Base-by-base conservation (phyloP, 805 yeast species). In the Cyberlindnera suaveolens region DNA sequence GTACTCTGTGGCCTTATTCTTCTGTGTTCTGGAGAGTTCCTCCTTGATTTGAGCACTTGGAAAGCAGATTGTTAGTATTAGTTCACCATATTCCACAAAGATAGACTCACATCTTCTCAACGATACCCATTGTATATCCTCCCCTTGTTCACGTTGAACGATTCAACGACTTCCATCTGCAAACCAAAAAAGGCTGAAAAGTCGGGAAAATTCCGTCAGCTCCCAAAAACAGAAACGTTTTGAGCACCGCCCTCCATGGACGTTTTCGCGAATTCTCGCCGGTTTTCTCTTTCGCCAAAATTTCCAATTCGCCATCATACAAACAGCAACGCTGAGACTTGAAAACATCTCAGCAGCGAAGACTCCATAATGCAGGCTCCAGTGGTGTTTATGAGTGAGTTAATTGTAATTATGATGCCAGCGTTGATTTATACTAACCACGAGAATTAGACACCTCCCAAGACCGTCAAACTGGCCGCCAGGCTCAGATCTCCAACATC, bases 1-100 rank as follows among this genome's bases (percentile, higher is more conserved):
- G 64, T 93, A 90, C 70, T 91, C 98, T 1, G 99, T 91, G 49
- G 99, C 98, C 67, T 91, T 91, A 61, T 91, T 91, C 71, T 93
- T 91, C 62, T 91, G 99, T 29, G 99, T 91, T 48, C 96, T 76
- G 30, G 96, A 78, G 72, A 91, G 80, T 64, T 91, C 99, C 66
- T 82, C 51, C 40, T 49, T 47, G 47, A 49, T 49, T 41, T 49
- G 50, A 7, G 36, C 36, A 16, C 41, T 39, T 18, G 6, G 13
- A 13, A 34, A 14, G 11, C 10, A 19, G 11, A 10, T 88, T 66
- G 23, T 19, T 31, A 31, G 35, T 31, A 29, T 7, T 29, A 14
- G 14, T 17, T 17, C 23, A 15, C 39, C 16, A 10, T 11, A 31
- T 26, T 9, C 16, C 2, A 37, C 26, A 31, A 17, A 5, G 5